phyloP scores from a whole-genome alignment of 129 eudicot genomes.

The Helichrysum umbraculigerum region DNA sequence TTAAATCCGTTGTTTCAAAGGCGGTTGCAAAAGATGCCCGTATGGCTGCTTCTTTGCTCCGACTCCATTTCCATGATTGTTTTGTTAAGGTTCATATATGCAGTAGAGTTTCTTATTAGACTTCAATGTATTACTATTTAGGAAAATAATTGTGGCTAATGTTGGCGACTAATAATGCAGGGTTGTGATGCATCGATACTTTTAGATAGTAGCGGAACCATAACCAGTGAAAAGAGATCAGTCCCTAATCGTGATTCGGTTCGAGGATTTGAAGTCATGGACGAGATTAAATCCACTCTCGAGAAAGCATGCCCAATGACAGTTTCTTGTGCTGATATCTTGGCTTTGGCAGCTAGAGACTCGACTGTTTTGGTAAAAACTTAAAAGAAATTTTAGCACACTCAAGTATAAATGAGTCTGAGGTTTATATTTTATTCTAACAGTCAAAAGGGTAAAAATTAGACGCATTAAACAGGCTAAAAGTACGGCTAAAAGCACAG shows the following conservation, averaged over 20 bases:
- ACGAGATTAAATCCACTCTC: conserved; percentile 68
- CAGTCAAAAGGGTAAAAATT: not conserved
- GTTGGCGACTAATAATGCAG: conserved; percentile 39
- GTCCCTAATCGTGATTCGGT: conserved; percentile 76
- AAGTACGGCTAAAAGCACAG: no score
- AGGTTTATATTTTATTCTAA: not conserved
- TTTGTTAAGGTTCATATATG: conserved; percentile 71
- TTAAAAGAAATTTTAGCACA: not conserved
- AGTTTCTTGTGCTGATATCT: conserved; percentile 91
- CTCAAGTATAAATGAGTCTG: not conserved
- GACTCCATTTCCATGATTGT: conserved; percentile 95
- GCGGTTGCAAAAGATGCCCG: conserved; percentile 87
- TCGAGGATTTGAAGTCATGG: conserved; percentile 90
- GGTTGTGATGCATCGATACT: conserved; percentile 91
- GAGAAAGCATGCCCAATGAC: conserved; percentile 81
- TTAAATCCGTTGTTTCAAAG: conserved; percentile 75
- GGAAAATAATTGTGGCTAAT: not conserved
- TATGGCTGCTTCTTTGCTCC: conserved; percentile 87
- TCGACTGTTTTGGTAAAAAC: conserved; percentile 66
- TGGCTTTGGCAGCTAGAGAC: conserved; percentile 87
- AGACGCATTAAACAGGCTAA: no score
- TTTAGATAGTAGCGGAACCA: conserved; percentile 60
- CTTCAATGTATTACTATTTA: not conserved
- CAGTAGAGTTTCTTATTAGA: not conserved
- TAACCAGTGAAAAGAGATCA: conserved; percentile 76